phyloP scores from a whole-genome alignment of 208 protist species.

The Crithidia expoeki region DNA sequence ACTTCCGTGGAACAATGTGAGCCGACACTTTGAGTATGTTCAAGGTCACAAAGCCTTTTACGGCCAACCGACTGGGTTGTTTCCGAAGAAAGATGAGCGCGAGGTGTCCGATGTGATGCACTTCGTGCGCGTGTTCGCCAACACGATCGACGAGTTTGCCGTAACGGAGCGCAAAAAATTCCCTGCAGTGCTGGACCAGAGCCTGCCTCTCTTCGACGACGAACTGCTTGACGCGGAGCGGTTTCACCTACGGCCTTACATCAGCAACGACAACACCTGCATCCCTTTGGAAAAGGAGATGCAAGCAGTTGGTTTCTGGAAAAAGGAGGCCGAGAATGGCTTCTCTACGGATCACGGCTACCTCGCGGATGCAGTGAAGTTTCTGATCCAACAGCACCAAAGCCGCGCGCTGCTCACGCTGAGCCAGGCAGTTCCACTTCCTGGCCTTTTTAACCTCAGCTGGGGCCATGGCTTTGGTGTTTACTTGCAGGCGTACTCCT shows the following conservation, averaged over 20 bases:
- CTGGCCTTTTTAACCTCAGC: background rate
- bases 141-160: conserved; percentile 9
- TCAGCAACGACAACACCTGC: conserved; percentile 6
- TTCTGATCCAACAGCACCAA: conserved; percentile 18
- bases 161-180: conserved; percentile 14
- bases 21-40: conserved; percentile 6
- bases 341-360: background rate
- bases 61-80: background rate
- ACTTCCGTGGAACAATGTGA: conserved; percentile 10
- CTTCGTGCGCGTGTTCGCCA: conserved; percentile 14
- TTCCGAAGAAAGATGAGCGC: conserved; percentile 1
- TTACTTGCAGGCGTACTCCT: conserved; percentile 1
- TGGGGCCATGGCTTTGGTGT: conserved; percentile 19
- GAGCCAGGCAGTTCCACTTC: conserved; percentile 3
- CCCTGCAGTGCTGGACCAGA: background rate
- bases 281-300: background rate
- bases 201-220: conserved; percentile 1
- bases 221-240: background rate
- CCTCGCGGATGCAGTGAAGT: conserved; percentile 16
- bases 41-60: conserved; percentile 2
- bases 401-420: conserved; percentile 1
- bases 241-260: background rate
- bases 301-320: conserved; percentile 4
- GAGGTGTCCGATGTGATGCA: background rate
- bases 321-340: background rate